Evolutionary conservation across 495 filamentous ascomycete species (phyloP), one percentile per base, ranked within the genome.

Genomic region (Neurospora hispaniola): DNA sequence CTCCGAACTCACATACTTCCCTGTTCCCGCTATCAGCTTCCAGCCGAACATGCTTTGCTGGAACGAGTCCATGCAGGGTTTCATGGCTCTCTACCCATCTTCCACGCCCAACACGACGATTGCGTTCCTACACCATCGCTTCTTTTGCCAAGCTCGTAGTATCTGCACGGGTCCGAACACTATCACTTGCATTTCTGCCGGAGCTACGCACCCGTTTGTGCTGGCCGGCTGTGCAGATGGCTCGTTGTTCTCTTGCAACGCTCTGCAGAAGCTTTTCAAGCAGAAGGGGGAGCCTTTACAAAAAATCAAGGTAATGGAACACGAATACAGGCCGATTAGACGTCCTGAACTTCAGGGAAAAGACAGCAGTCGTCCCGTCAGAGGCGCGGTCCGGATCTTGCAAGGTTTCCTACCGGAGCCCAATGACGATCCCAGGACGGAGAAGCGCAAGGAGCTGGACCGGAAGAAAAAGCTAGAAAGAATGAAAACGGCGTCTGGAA

Each of bases 361-460:
- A 9, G 14, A 44, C 7, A 42, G 23, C 20, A 8, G 44, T n/a
- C 68, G 42, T 5, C 35, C 6, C 10, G 12, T n/a, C 35, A 71
- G 79, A 10, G 81, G 85, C 5, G 83, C 81, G 4, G 78, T 79
- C 11, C 74, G 84, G 31, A 79, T 86, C 40, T 71, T 86, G 20
- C 81, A 85, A 69, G 83, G 84, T 2, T 86, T 81, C 66, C 69
- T 78, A 7, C 81, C 82, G 0, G 83, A 86, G 86, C 82, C 88
- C 69, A 88, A 88, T 74, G 90, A 88, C 71, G 92, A 94, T 79
- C 89, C 89, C 73, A 87, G 88, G 77, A 84, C 82, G 59, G 90
- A 89, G 27, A 86, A 90, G 78, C 84, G 86, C 39, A 92, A 90
- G 82, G 88, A 87, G 76, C 84, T 89, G 46, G 89, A 91, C 76